Conservation (phyloP, 2,329 filamentous ascomycete species). For the Alternaria sp. region DNA sequence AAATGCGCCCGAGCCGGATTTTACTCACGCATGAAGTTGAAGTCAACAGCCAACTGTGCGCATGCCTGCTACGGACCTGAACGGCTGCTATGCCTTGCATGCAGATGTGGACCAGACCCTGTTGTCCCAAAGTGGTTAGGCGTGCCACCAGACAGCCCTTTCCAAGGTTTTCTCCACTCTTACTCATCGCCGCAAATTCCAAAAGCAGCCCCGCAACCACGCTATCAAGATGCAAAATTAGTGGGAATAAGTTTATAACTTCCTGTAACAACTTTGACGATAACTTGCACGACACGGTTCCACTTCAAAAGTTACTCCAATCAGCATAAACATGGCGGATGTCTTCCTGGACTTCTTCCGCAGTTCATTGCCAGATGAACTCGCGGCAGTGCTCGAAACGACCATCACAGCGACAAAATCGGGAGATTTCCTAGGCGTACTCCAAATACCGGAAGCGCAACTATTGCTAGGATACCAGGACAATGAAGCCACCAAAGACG, state of each 20-base stretch:
- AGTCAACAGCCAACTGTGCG: neutral
- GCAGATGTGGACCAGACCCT: neutral
- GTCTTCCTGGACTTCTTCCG: constrained; percentile 51
- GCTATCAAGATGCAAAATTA: constrained; percentile 14
- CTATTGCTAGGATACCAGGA: constrained; percentile 50
- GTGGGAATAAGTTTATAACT: neutral
- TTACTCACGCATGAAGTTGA: neutral
- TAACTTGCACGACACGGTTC: neutral
- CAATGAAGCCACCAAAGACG: constrained; percentile 39
- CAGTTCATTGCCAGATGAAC: constrained; percentile 50
- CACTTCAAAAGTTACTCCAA: neutral
- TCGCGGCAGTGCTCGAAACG: constrained; percentile 46
- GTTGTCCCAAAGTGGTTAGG: constrained; percentile 30
- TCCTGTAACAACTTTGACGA: neutral
- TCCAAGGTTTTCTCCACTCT: constrained; percentile 32
- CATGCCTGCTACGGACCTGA: neutral
- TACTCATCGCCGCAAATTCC: constrained; percentile 37
- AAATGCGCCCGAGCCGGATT: neutral
- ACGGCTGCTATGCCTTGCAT: neutral
- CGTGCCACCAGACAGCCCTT: constrained; percentile 26
- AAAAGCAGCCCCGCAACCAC: constrained; percentile 25
- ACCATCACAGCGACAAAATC: constrained; percentile 50
- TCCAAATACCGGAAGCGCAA: constrained; percentile 49
- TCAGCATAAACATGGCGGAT: constrained; percentile 48
- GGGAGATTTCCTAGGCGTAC: constrained; percentile 51